These are phyloP conservation scores for Paramyrothecium sp. DNA, from an alignment of 2,329 filamentous ascomycete genomes.

Conservation along the genomic window DNA sequence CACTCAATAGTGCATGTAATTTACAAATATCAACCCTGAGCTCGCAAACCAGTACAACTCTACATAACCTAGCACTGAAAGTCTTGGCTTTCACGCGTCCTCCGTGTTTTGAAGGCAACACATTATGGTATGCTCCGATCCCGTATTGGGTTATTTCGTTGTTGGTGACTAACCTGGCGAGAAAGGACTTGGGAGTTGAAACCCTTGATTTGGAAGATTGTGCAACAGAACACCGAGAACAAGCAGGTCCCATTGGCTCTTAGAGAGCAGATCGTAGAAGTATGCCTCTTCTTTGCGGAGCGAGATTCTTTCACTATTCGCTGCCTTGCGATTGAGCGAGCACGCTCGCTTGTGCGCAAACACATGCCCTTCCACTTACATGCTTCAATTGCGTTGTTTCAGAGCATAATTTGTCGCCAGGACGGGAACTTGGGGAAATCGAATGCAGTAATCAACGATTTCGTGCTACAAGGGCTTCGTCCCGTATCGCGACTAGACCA, in stretches of 20 bases:
- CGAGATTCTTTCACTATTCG: slow-evolving; percentile 25
- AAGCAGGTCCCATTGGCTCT: slow-evolving; percentile 13
- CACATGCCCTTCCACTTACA: slow-evolving; percentile 29
- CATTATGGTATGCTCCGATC: slow-evolving; percentile 18
- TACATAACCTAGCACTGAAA: slow-evolving; percentile 15
- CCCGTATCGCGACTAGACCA: slow-evolving; percentile 21
- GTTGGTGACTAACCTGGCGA: slow-evolving; percentile 3
- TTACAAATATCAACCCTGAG: slow-evolving; percentile 3
- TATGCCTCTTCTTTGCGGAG: slow-evolving; percentile 27
- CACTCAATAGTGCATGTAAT: slow-evolving; percentile 11
- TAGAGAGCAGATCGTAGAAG: slow-evolving; percentile 19
- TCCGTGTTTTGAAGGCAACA: slow-evolving; percentile 29
- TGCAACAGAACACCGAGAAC: slow-evolving; percentile 14
- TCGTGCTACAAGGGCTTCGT: slow-evolving; percentile 12
- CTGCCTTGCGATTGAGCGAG: slow-evolving; percentile 17
- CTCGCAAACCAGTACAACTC: slow-evolving; percentile 13
- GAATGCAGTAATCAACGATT: slow-evolving; percentile 20
- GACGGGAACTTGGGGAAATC: slow-evolving; percentile 23
- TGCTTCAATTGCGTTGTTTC: slow-evolving; percentile 25
- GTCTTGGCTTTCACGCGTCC: slow-evolving; percentile 26
- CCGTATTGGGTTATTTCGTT: rapidly evolving
- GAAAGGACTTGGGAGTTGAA: slow-evolving; percentile 21
- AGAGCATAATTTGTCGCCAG: slow-evolving; percentile 26
- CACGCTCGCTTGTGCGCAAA: slow-evolving; percentile 18
- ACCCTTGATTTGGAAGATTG: slow-evolving; percentile 21